These are phyloP conservation scores for Diplodia sapinea DNA, from an alignment of 2,329 filamentous ascomycete species.

Conservation along the genomic window DNA sequence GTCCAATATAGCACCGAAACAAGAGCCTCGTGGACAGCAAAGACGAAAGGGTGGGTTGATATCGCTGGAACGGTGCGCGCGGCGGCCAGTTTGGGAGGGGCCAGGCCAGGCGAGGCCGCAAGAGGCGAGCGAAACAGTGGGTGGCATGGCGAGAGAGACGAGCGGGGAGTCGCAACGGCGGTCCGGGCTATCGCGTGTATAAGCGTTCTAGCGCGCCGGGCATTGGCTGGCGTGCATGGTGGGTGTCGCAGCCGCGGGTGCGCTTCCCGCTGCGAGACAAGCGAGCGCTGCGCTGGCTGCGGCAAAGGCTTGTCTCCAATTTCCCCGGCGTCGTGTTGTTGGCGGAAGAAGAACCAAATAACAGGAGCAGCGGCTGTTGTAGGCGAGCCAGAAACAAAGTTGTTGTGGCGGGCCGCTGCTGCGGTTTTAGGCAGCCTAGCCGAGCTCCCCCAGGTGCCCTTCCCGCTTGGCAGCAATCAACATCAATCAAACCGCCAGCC, in stretches of 20 bases:
- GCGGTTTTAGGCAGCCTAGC: background rate
- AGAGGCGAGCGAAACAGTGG: slow-evolving; percentile 5
- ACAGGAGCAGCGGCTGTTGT: slow-evolving; percentile 21
- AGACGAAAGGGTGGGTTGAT: background rate
- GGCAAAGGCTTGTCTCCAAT: slow-evolving; percentile 14
- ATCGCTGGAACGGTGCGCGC: background rate
- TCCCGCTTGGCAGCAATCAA: slow-evolving; percentile 24
- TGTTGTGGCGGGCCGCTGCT: background rate
- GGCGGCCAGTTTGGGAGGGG: background rate
- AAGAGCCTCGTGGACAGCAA: background rate
- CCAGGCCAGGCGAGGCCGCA: slow-evolving; percentile 5
- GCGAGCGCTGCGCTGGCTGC: background rate
- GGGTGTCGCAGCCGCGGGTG: background rate
- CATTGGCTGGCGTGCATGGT: slow-evolving; percentile 20
- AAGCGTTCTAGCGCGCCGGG: slow-evolving; percentile 11
- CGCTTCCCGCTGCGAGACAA: background rate
- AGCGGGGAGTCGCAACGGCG: slow-evolving; percentile 26
- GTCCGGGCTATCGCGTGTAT: slow-evolving; percentile 15
- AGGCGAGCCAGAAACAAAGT: slow-evolving; percentile 10
- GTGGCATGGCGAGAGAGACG: background rate
- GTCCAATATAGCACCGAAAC: slow-evolving; percentile 36
- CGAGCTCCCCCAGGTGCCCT: background rate
- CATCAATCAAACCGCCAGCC: slow-evolving; percentile 19
- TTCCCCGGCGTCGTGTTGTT: background rate
- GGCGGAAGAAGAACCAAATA: slow-evolving; percentile 22